These are phyloP conservation scores for Arachis monticola DNA, from an alignment of 331 rosid species.

Conservation along the genomic window DNA sequence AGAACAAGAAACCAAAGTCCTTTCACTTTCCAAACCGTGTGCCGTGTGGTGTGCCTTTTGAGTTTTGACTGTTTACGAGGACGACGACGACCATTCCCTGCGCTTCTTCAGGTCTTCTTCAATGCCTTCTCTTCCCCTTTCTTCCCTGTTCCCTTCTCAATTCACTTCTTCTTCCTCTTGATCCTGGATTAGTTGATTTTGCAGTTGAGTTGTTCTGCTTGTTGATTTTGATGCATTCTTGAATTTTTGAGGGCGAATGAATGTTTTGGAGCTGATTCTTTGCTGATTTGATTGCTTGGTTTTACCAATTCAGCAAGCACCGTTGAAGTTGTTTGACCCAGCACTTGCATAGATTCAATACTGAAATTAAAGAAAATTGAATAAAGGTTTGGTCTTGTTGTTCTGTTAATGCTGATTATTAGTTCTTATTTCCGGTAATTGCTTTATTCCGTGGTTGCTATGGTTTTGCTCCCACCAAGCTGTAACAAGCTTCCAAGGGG, in stretches of 20 bases:
- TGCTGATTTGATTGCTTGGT: conserved; percentile 41
- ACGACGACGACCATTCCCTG: conserved; percentile 45
- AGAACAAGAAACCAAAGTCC: conserved; percentile 39
- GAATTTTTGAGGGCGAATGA: background rate
- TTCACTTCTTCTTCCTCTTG: conserved; percentile 10
- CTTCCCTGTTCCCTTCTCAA: conserved; percentile 10
- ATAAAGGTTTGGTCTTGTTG: conserved; percentile 32
- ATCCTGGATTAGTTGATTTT: conserved; percentile 44
- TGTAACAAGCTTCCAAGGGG: conserved; percentile 38
- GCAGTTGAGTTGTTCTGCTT: background rate
- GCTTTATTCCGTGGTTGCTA: conserved; percentile 2
- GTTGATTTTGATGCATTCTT: conserved; percentile 43
- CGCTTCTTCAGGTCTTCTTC: conserved; percentile 59
- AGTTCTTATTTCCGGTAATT: conserved; percentile 15
- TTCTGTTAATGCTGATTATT: conserved; percentile 50
- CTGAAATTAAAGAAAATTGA: conserved; percentile 30
- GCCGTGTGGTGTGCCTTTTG: background rate
- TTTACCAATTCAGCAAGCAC: conserved; percentile 43
- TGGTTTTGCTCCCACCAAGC: conserved; percentile 10
- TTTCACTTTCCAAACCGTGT: conserved; percentile 45
- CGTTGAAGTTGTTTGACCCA: conserved; percentile 55
- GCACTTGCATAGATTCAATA: conserved; percentile 46
- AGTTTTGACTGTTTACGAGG: conserved; percentile 54
- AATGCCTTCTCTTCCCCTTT: conserved; percentile 40
- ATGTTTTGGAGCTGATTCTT: conserved; percentile 44